Conservation (phyloP, 2,329 filamentous ascomycete species). For the Aspergillus aculeatinus region DNA sequence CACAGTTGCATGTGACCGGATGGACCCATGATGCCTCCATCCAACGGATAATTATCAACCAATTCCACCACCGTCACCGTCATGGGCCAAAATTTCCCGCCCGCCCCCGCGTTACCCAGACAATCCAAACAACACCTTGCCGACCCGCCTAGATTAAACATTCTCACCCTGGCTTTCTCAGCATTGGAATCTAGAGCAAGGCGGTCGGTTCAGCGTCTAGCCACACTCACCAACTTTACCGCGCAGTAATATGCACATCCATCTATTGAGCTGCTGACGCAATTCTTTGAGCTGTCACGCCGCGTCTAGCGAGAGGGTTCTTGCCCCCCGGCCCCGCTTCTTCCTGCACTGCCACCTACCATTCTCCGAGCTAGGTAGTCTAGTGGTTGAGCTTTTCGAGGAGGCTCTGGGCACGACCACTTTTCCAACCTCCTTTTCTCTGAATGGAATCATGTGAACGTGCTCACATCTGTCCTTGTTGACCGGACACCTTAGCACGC, state of each 20-base stretch:
- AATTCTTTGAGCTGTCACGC: background rate
- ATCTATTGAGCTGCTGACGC: too few species aligned
- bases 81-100: too few species aligned
- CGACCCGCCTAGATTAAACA: background rate
- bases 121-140: background rate
- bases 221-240: background rate
- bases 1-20: background rate
- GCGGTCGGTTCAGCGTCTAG: background rate
- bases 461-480: too few species aligned
- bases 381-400: too few species aligned
- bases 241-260: too few species aligned
- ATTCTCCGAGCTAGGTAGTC: too few species aligned
- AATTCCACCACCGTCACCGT: background rate
- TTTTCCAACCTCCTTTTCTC: too few species aligned
- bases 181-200: background rate
- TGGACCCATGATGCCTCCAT: background rate
- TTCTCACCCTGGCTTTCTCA: background rate
- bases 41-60: background rate
- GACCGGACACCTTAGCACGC: too few species aligned
- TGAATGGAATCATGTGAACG: too few species aligned
- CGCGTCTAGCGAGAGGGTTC: background rate
- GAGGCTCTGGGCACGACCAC: too few species aligned
- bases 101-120: background rate
- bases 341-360: too few species aligned
- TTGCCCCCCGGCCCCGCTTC: too few species aligned